Evolutionary conservation across 2,329 filamentous ascomycete species (phyloP), one percentile per base, ranked within the genome.

Genomic region (Setomelanomma holmii): DNA sequence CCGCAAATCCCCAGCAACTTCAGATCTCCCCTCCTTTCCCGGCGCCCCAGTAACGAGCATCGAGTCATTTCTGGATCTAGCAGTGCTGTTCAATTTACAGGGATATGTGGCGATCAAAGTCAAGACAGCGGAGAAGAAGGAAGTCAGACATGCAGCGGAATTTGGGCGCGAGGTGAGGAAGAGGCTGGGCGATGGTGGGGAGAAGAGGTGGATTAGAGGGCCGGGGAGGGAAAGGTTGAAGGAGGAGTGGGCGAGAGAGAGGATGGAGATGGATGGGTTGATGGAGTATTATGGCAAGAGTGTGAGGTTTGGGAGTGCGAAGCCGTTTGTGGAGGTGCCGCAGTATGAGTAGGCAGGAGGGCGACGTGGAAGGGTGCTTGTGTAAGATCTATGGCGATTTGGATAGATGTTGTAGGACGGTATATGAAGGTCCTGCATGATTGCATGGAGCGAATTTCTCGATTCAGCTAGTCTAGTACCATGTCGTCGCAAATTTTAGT

Each of bases 231-330:
- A 45, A 36, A 55, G 16, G 52, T 33, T 68, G 45, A 52, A 51
- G 38, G 54, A 30, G 1, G 60, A 57, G 52, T 67, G 57, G 49
- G 56, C 30, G 16, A 53, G 44, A 46, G 49, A 43, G n/a, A 42
- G 61, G 36, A 23, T 4, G 1, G 61, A 61, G 24, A 40, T 63
- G 4, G 58, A 64, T 10, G 50, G 40, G 4, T 17, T 69, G 49
- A 36, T 68, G 30, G 61, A 63, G 50, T 66, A 64, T 49, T 64
- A 66, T 54, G 57, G 49, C 24, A 66, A 64, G 55, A 56, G 60
- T 19, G 55, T 69, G 23, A 50, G 55, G 42, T 58, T 67, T 49
- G 60, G 56, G 41, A 60, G 53, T 19, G 57, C 54, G 52, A 61
- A 58, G 55, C 27, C 27, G 27, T 14, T 10, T 30, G 27, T 30